Evolutionary conservation across 2,329 filamentous ascomycete species (phyloP).

Genomic region (Fusarium irregulare): DNA sequence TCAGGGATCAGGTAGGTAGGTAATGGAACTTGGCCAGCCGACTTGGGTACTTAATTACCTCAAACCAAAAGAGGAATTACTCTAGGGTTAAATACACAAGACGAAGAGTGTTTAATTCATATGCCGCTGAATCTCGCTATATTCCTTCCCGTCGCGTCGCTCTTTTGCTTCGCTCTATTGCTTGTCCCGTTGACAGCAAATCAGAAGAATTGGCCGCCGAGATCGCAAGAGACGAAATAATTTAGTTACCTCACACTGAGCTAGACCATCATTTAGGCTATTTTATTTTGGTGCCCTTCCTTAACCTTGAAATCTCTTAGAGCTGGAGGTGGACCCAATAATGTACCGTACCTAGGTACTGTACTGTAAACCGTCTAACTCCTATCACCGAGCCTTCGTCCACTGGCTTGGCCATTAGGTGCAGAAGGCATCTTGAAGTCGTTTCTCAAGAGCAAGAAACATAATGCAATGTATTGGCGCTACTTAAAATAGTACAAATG

Average conservation of each 20-base stretch:
- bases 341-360: too few relatives aligned
- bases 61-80: background rate
- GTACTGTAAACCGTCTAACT: slow-evolving; percentile 21
- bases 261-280: background rate
- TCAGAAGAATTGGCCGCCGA: background rate
- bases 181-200: background rate
- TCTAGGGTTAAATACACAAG: background rate
- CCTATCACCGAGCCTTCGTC: slow-evolving; percentile 28
- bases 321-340: background rate
- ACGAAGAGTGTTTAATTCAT: background rate
- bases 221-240: background rate
- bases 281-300: background rate
- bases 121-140: slow-evolving; percentile 29
- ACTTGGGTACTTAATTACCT: background rate
- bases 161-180: slow-evolving; percentile 17
- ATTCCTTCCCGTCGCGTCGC: slow-evolving; percentile 25
- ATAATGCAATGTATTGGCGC: slow-evolving; percentile 7
- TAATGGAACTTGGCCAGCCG: background rate
- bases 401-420: slow-evolving; percentile 17
- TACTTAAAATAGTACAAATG: slow-evolving; percentile 32
- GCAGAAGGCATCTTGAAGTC: background rate
- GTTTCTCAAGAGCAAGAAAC: background rate
- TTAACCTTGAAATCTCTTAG: background rate
- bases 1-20: background rate
- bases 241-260: background rate